Evolutionary conservation across 768 basidiomycete genomes (phyloP), one percentile per base, ranked within the genome.

Genomic region (Lentinus brumalis): DNA sequence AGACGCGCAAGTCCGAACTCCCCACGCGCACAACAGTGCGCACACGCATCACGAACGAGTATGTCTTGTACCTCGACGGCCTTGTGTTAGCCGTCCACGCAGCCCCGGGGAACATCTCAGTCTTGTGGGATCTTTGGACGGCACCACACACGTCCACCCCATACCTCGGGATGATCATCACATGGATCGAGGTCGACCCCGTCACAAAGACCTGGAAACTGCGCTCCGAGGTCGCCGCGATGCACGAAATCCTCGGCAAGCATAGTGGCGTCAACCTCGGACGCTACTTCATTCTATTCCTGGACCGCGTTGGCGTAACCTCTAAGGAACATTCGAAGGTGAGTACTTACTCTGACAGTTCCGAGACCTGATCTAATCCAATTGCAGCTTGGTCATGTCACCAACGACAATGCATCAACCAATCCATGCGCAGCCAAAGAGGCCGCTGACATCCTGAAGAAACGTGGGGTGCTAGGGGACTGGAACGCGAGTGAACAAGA

Each of bases 211-310:
- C 6, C 2, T 76, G 74, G 74, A 61, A 16, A 6, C 41, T 75
- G 0, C 16, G 57, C 9, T 29, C 53, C 1, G 65, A 67, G 18
- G 72, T 74, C 0, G 42, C 74, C 8, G 70, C 65, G 2, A 70
- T 75, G 42, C 50, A 60, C 15, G 40, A 18, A 1, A 56, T 76
- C 0, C 61, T 26, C 5, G 69, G 74, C 0, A 57, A 39, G 2
- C 73, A 77, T 44, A 54, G 26, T 46, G 71, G 74, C 5, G 18
- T 66, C 2, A 75, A 75, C 32, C 57, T 76, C 0, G 73, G 67
- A 1, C 44, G 57, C 0, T 74, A 73, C 41, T 67, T 75, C 39
- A 16, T 72, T 1, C 58, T 62, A 0, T 39, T 74, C 5, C 66
- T 62, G 39, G 65, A 74, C n/a, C 62, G 66, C 16, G 64, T 64